Percentiles rank a stretch among this genome's conserved stretches.
Evolutionary conservation across 768 basidiomycete genomes (phyloP).

Genomic region (Xerocomellus dryophilus): DNA sequence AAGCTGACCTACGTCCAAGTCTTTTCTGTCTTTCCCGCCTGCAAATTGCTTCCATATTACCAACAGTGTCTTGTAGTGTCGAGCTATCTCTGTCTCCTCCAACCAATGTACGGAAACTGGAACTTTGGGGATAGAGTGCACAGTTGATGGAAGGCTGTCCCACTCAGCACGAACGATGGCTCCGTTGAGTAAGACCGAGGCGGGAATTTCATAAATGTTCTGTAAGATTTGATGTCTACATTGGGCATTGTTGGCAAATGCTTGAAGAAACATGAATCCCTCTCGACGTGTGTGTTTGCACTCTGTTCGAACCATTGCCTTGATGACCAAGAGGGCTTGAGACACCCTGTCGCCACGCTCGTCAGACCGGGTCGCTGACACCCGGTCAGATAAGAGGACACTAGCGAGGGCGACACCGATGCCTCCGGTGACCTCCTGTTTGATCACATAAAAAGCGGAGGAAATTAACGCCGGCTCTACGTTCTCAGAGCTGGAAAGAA

Average conservation of each 20-base stretch:
- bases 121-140: slow-evolving; percentile 29
- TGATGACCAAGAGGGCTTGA: slow-evolving; percentile 37
- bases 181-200: slow-evolving; percentile 45
- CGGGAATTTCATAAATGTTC: slow-evolving; percentile 24
- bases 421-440: slow-evolving; percentile 45
- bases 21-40: slow-evolving; percentile 13
- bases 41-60: slow-evolving; percentile 37
- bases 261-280: slow-evolving; percentile 35
- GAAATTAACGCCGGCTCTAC: slow-evolving; percentile 30
- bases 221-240: slow-evolving; percentile 3
- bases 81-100: slow-evolving; percentile 37
- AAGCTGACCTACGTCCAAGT: slow-evolving; percentile 26
- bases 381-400: slow-evolving; percentile 33
- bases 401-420: slow-evolving; percentile 42
- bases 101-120: slow-evolving; percentile 32
- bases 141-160: slow-evolving; percentile 23
- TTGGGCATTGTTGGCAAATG: slow-evolving; percentile 31
- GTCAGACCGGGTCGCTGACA: not conserved
- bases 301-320: slow-evolving; percentile 35
- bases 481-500: slow-evolving; percentile 27
- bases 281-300: slow-evolving; percentile 29
- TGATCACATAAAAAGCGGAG: slow-evolving; percentile 41
- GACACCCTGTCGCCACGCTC: slow-evolving; percentile 26
- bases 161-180: slow-evolving; percentile 32
- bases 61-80: slow-evolving; percentile 39